Evolutionary conservation across 129 eudicot genomes (phyloP).

Genomic region (Flaveria linearis): DNA sequence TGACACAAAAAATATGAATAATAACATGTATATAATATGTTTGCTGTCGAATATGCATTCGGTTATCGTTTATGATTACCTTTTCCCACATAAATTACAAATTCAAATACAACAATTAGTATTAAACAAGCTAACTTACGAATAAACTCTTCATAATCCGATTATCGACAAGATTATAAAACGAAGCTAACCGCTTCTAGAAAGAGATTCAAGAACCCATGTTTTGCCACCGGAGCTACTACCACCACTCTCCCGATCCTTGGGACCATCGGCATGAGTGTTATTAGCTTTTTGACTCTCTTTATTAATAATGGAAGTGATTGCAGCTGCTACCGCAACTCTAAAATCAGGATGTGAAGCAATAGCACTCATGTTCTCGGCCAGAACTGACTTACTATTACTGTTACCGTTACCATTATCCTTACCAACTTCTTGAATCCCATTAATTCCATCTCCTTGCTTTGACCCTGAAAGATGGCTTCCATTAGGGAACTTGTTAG

Average conservation of each 20-base stretch:
- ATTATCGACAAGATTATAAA: neutral
- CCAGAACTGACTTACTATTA: slow-evolving; percentile 36
- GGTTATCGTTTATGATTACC: slow-evolving; percentile 17
- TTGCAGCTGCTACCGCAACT: slow-evolving; percentile 95
- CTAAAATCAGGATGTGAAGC: slow-evolving; percentile 87
- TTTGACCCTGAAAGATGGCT: slow-evolving; percentile 29
- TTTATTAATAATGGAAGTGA: slow-evolving; percentile 73
- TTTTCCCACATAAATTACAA: slow-evolving; percentile 36
- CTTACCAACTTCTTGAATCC: slow-evolving; percentile 17
- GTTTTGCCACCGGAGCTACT: slow-evolving; percentile 43
- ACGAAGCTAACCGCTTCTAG: slow-evolving; percentile 39
- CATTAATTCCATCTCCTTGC: slow-evolving; percentile 24
- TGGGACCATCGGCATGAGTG: slow-evolving; percentile 25
- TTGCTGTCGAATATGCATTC: slow-evolving; percentile 6
- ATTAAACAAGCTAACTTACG: slow-evolving; percentile 27
- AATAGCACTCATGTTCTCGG: slow-evolving; percentile 75
- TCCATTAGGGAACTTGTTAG: slow-evolving; percentile 36
- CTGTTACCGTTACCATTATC: slow-evolving; percentile 20
- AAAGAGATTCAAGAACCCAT: slow-evolving; percentile 53
- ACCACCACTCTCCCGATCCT: slow-evolving; percentile 42
- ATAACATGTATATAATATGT: slow-evolving; percentile 3
- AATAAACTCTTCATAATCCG: slow-evolving; percentile 21
- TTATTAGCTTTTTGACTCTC: slow-evolving; percentile 49
- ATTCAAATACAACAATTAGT: slow-evolving; percentile 30
- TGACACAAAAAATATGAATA: neutral